These are phyloP conservation scores for Solanum tacnaense DNA, from an alignment of 257 asterid species.

Conservation along the genomic window DNA sequence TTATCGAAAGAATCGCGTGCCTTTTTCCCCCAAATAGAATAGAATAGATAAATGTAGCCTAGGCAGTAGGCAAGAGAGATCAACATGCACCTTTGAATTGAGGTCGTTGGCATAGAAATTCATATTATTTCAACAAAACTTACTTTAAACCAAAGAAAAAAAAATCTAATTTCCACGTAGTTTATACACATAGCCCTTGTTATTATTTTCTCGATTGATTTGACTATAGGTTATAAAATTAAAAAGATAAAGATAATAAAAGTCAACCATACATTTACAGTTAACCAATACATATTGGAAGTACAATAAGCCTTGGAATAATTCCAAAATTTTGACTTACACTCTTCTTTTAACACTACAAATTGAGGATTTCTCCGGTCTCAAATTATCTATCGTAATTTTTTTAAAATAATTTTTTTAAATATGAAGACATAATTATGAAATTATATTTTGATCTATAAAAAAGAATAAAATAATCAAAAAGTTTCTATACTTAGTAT, in stretches of 20 bases:
- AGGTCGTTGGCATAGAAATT: background rate
- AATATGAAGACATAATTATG: background rate
- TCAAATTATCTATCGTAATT: background rate
- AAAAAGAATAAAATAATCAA: background rate
- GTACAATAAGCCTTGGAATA: background rate
- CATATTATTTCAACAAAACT: background rate
- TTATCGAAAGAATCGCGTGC: background rate
- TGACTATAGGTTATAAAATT: background rate
- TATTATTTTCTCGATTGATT: background rate
- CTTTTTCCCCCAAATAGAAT: too few species aligned
- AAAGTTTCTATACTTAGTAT: background rate
- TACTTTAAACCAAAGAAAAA: background rate
- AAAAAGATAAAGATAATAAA: background rate
- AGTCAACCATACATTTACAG: background rate
- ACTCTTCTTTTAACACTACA: too few species aligned
- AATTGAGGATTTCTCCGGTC: accelerated
- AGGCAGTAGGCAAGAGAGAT: too few species aligned
- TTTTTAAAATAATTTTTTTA: background rate
- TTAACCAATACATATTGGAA: background rate
- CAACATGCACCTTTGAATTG: background rate
- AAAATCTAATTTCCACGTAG: background rate
- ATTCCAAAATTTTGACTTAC: background rate
- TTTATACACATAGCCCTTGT: background rate
- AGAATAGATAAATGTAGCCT: too few species aligned
- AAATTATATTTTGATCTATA: background rate